Base-by-base conservation (phyloP, 768 basidiomycete species). In the Boletus huronensis region DNA sequence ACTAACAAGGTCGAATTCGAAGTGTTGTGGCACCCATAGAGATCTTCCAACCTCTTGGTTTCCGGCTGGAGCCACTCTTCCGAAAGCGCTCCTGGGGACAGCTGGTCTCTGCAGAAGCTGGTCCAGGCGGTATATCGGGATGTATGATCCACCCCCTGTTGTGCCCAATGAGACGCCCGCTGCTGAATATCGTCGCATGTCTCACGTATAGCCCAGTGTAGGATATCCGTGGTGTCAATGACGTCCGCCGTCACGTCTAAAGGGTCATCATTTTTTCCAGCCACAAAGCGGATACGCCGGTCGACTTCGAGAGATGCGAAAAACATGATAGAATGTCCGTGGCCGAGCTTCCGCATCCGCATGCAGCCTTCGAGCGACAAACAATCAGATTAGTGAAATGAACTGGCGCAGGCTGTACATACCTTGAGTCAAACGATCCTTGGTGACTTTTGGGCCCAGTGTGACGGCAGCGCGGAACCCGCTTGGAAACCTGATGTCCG, bases 331-430 rank as follows among this genome's bases (percentile, higher is more conserved):
- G 79, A 76, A 50, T 81, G 79, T 0, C 75, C 76, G 10, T 66
- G 60, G 13, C 80, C 80, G 1, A 81, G 69, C 58, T 74, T 71
- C 3, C 80, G 71, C 79, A 81, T 79, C 13, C 79, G 70, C 79
- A 81, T 81, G 50, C 79, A 81, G 3, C 79, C 79, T 80, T 21
- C 23, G 3, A n/a, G 6, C 5, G 3, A 42, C 1, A 13, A 9
- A 23, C 5, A 47, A 5, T 39, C 5, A 31, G n/a, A 44, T 35
- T 39, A 16, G 0, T 17, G 34, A 6, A 17, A 16, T 0, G 6
- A 5, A 14, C 8, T 5, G 3, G 2, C 5, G 23, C 4, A 40
- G 5, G 9, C 3, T 3, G 5, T 7, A 43, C 64, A 26, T 47
- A 72, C 74, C 73, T 58, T 75, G 74, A 3, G 62, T 40, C 6